Base-by-base conservation (phyloP, 148 eudicot species). In the Silene conica region DNA sequence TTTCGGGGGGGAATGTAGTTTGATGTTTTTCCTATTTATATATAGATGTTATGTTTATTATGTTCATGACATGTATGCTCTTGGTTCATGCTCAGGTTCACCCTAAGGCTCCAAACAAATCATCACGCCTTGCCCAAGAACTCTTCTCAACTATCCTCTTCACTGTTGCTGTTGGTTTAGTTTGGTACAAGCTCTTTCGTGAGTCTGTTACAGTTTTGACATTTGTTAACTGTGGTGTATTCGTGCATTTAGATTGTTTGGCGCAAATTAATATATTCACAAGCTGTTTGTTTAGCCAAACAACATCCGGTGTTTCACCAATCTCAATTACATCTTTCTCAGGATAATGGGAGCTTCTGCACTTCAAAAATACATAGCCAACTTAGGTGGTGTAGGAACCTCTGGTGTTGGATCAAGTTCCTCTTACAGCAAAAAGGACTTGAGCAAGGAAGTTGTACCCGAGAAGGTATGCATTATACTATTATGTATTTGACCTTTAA, bases 341-440 rank as follows among this genome's bases (percentile, higher is more conserved):
- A 95, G 98, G 97, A 76, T 90, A 64, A 77, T 90, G 89, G 96
- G 97, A 78, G 85, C 92, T 73, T 78, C 93, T 58, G 96, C 92
- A 61, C 89, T 92, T 82, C 92, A 95, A 69, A 92, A 87, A 79
- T 92, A 95, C 84, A 83, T 95, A 69, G 83, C 84, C 78, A 76
- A 90, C 83, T 84, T 95, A 77, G 93, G 93, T 69, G 93, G 96
- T 41, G 85, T 88, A 54, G 99, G 99, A 83, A 76, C 96, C 75
- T 82, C 97, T 61, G 96, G 99, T 80, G 96, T 95, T 80, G 96
- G 97, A 31, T 88, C 99, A 65, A 86, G 89, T 74, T 89, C 97
- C 80, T 85, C 97, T 9, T 89, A 86, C 82, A 22, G 86, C 52
- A 88, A 96, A 41, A 95, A 95, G 85, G 97, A 92, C 50, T 69